Conservation (phyloP, 1,139 yeast genomes). For the Saccharomyces pastorianus region DNA sequence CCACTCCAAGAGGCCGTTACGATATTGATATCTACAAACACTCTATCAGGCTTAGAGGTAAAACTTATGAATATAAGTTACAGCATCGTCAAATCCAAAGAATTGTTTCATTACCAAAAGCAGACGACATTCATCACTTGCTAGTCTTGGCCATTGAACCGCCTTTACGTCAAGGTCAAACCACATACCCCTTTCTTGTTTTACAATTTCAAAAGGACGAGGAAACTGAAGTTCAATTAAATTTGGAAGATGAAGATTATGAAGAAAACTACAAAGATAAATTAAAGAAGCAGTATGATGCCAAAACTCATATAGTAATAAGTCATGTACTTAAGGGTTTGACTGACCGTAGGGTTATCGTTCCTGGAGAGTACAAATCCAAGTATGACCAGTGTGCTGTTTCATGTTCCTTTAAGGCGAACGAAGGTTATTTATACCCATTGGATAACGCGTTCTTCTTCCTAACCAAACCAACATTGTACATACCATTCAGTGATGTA, state of each 20-base stretch:
- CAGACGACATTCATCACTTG: constrained; percentile 86
- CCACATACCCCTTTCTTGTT: constrained; percentile 87
- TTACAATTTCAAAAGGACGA: constrained; percentile 85
- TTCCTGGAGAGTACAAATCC: constrained; percentile 80
- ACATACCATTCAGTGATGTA: constrained; percentile 80
- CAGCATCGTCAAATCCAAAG: constrained; percentile 87
- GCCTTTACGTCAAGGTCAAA: constrained; percentile 90
- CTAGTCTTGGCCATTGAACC: constrained; percentile 89
- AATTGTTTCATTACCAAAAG: constrained; percentile 84
- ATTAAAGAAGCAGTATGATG: constrained; percentile 66
- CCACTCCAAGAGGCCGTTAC: constrained; percentile 97
- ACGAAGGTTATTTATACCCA: constrained; percentile 88
- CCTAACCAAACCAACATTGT: constrained; percentile 88
- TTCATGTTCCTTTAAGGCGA: constrained; percentile 86
- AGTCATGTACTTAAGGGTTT: constrained; percentile 86
- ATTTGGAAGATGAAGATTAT: constrained; percentile 76
- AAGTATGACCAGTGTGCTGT: constrained; percentile 74
- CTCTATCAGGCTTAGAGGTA: constrained; percentile 88
- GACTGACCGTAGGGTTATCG: constrained; percentile 75
- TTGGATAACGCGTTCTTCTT: constrained; percentile 85
- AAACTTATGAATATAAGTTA: constrained; percentile 93
- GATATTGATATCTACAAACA: constrained; percentile 90
- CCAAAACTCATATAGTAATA: constrained; percentile 81
- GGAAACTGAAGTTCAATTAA: constrained; percentile 83
- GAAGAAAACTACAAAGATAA: constrained; percentile 69